Percentiles rank a stretch among this genome's conserved stretches.
Conservation (phyloP, 306 rosid species). For the Trifolium pratense region DNA sequence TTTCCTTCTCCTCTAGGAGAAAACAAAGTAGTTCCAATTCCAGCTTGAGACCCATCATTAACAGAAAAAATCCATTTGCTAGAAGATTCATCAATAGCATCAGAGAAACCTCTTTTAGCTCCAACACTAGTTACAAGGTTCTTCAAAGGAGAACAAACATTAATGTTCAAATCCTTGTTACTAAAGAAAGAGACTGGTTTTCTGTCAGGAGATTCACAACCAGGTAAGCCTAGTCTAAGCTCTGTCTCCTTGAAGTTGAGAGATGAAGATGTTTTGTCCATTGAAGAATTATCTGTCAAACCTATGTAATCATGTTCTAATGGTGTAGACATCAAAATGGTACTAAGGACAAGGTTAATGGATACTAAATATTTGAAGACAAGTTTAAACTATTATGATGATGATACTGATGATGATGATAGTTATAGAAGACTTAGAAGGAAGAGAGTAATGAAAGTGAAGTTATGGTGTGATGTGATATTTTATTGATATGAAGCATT, state of each 20-base stretch:
- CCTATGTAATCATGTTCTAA: slow-evolving; percentile 84
- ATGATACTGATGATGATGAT: background rate
- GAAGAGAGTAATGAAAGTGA: slow-evolving; percentile 6
- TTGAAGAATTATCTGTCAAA: slow-evolving; percentile 60
- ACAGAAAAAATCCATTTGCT: slow-evolving; percentile 73
- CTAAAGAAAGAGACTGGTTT: slow-evolving; percentile 67
- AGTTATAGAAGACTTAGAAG: slow-evolving; percentile 6
- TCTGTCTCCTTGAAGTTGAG: slow-evolving; percentile 87
- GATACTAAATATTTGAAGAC: slow-evolving; percentile 25
- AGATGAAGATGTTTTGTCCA: slow-evolving; percentile 64
- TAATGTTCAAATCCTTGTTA: slow-evolving; percentile 65
- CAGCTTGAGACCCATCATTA: slow-evolving; percentile 62
- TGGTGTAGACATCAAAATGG: slow-evolving; percentile 64
- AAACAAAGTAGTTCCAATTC: slow-evolving; percentile 53
- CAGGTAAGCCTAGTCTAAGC: slow-evolving; percentile 91
- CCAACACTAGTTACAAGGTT: slow-evolving; percentile 67
- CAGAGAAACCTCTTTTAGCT: slow-evolving; percentile 83
- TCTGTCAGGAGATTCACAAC: slow-evolving; percentile 71
- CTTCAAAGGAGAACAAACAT: slow-evolving; percentile 55
- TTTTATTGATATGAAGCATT: slow-evolving; percentile 15
- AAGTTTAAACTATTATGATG: background rate
- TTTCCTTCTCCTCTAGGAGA: slow-evolving; percentile 62
- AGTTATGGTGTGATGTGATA: background rate
- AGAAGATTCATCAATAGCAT: slow-evolving; percentile 68
- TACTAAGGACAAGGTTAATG: background rate